phyloP scores from a whole-genome alignment of 331 rosid genomes.

The Stylosanthes scabra region DNA sequence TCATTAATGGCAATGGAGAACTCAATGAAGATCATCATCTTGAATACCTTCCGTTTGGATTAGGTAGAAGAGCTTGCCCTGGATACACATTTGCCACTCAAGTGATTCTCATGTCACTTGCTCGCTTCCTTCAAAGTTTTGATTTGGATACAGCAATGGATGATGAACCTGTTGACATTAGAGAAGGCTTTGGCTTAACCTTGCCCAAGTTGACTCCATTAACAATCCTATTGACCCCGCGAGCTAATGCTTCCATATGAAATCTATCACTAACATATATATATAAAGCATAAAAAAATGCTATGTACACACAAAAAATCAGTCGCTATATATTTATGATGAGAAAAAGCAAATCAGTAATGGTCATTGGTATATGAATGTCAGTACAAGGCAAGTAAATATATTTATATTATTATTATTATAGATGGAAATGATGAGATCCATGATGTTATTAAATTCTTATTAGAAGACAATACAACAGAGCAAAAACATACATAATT shows the following conservation, averaged over 20 bases:
- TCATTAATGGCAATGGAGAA: conserved; percentile 41
- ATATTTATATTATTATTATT: conserved; percentile 4
- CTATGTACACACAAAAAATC: too few species aligned
- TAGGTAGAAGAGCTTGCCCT: conserved; percentile 65
- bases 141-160: conserved; percentile 23
- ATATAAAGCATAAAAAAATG: too few species aligned
- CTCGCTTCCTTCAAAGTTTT: conserved; percentile 62
- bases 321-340: too few species aligned
- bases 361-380: background rate
- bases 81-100: conserved; percentile 52
- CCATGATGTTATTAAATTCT: background rate
- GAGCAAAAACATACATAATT: conserved; percentile 18
- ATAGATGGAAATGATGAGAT: conserved; percentile 19
- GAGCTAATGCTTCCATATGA: background rate
- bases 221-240: conserved; percentile 40
- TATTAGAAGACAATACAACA: conserved; percentile 12
- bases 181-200: conserved; percentile 56
- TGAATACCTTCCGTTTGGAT: conserved; percentile 58
- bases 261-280: too few species aligned
- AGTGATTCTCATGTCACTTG: conserved; percentile 49
- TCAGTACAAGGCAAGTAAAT: background rate
- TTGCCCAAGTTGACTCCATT: conserved; percentile 54
- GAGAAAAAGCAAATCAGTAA: background rate
- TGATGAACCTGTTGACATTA: conserved; percentile 49
- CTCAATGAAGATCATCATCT: conserved; percentile 36